These are phyloP conservation scores for Microsporum canis DNA, from an alignment of 2,329 filamentous ascomycete species.

Conservation along the genomic window DNA sequence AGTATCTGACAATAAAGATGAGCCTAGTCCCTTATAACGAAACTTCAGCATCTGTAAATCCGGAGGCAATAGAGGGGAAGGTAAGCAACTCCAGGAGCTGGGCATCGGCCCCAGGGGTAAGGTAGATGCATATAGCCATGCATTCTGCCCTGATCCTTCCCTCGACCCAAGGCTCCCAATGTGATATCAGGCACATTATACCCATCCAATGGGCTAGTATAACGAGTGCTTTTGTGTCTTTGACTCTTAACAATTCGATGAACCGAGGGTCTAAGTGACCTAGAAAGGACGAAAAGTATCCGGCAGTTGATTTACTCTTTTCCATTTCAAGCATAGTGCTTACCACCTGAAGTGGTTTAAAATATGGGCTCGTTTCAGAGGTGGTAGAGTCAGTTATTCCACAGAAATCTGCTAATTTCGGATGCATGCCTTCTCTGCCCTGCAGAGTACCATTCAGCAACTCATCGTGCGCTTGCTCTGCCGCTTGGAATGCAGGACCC, in stretches of 20 bases:
- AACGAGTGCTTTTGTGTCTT: constrained; percentile 21
- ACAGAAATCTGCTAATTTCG: constrained; percentile 22
- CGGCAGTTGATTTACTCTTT: constrained; percentile 15
- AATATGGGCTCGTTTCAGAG: constrained; percentile 18
- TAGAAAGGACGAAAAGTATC: constrained; percentile 19
- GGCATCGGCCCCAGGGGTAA: constrained; percentile 18
- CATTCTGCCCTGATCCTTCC: constrained; percentile 21
- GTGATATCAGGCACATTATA: constrained; percentile 21
- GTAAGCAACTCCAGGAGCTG: constrained; percentile 17
- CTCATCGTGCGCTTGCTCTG: constrained; percentile 11
- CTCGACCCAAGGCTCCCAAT: constrained; percentile 24
- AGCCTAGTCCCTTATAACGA: background rate
- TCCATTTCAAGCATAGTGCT: constrained; percentile 16
- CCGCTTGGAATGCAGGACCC: constrained; percentile 16
- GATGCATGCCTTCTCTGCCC: constrained; percentile 20
- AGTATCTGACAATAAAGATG: background rate
- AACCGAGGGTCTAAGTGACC: constrained; percentile 20
- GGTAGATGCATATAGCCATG: constrained; percentile 23
- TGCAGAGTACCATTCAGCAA: constrained; percentile 13
- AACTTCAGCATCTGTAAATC: constrained; percentile 10
- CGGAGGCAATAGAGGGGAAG: constrained; percentile 20
- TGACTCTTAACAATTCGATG: constrained; percentile 17
- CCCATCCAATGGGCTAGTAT: constrained; percentile 25
- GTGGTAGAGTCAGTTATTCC: constrained; percentile 19
- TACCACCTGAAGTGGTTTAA: constrained; percentile 17